Evolutionary conservation across 768 basidiomycete species (phyloP), one percentile per base, ranked within the genome.

Genomic region (Pilatotrama ljubarskyi): DNA sequence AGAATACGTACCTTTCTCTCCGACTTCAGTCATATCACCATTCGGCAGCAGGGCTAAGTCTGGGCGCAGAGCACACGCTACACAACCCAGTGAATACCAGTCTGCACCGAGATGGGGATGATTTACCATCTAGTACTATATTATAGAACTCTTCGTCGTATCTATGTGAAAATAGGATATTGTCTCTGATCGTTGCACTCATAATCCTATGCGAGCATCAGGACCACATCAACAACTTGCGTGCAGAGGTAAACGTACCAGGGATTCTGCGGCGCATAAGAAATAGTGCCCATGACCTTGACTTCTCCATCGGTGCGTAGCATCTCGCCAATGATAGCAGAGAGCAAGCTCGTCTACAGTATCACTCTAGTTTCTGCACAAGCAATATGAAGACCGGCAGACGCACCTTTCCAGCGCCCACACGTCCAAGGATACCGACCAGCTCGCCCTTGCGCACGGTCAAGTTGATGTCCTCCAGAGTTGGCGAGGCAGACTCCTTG

Each of bases 261-360:
- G 35, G 93, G 89, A 68, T 87, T 89, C 70, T 97, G 94, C 29
- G 88, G 84, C 9, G 91, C 93, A 72, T 95, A 95, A 0, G 94
- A 84, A 20, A 95, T 74, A 13, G 76, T 85, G 0, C 93, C 93
- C 29, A 77, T 80, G 2, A 97, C 65, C 0, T 77, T 75, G 1
- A 96, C 84, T 18, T 84, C 79, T 1, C 96, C 96, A 35, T 91
- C 88, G 3, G 74, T 75, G 51, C 88, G 82, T 15, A 76, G 81
- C 93, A 96, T 95, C 59, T 95, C 93, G 2, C 94, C 94, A 41
- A 94, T 85, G 55, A 95, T 86, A 0, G 92, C 90, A 1, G 87
- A 86, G 41, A 92, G 67, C 24, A 93, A 72, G 69, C 87, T 90
- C 8, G 87, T 85, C 90, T 90, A 58, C 2, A 37, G 63, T 29